phyloP scores from a whole-genome alignment of 2,329 filamentous ascomycete species.

The Aureobasidium sp. region DNA sequence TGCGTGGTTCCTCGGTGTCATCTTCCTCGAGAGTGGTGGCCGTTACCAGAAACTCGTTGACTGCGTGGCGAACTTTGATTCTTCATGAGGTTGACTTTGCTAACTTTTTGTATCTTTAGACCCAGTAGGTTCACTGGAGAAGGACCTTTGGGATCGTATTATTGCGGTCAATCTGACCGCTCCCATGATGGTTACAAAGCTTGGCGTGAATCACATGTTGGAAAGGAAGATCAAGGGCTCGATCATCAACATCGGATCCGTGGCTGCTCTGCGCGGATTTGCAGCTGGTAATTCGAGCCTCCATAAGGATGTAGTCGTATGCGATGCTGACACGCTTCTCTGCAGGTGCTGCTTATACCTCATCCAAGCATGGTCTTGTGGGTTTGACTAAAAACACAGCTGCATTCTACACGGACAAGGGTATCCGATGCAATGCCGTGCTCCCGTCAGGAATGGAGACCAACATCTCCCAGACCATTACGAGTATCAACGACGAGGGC shows the following conservation, averaged over 20 bases:
- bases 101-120: not conserved
- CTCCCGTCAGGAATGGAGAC: constrained; percentile 48
- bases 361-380: constrained; percentile 45
- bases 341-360: constrained; percentile 42
- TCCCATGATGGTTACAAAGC: constrained; percentile 43
- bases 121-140: constrained; percentile 40
- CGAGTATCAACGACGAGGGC: constrained; percentile 23
- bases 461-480: constrained; percentile 40
- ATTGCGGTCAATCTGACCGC: constrained; percentile 50
- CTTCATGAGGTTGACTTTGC: not conserved
- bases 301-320: not conserved
- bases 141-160: constrained; percentile 44
- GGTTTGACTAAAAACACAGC: constrained; percentile 51
- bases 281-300: constrained; percentile 28
- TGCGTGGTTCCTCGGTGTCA: not conserved
- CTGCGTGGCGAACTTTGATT: not conserved
- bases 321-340: not conserved
- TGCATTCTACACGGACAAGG: constrained; percentile 45
- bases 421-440: constrained; percentile 45
- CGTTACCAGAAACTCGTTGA: not conserved
- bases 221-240: constrained; percentile 35
- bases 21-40: not conserved
- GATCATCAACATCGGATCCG: constrained; percentile 46
- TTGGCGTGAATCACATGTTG: constrained; percentile 42
- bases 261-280: constrained; percentile 37